Evolutionary conservation across 1,284 basidiomycete species (phyloP).

Genomic region (Stereum hirsutum): DNA sequence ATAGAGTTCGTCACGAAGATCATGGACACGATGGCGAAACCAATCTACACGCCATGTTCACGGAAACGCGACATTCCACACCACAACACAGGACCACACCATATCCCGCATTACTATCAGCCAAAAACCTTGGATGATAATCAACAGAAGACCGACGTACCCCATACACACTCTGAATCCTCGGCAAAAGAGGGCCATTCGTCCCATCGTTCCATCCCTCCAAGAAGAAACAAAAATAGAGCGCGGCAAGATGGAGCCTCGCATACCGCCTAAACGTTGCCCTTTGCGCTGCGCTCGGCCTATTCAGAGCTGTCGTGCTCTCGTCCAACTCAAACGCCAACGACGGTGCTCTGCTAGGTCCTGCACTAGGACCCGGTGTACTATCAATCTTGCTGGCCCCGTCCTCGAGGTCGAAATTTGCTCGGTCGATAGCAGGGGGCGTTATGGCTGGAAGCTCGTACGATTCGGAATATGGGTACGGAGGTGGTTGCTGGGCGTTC

Average conservation of each 20-base stretch:
- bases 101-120: background rate
- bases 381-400: background rate
- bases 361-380: background rate
- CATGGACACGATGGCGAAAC: conserved; percentile 37
- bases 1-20: conserved; percentile 36
- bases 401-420: background rate
- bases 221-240: conserved; percentile 30
- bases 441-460: background rate
- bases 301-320: background rate
- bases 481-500: background rate
- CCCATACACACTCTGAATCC: conserved; percentile 44
- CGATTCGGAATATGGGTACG: background rate
- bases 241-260: conserved; percentile 22
- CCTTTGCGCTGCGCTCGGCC: background rate
- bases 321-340: no score
- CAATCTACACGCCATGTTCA: conserved; percentile 22
- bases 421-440: background rate
- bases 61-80: background rate
- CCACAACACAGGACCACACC: background rate
- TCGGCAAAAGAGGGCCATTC: conserved; percentile 44
- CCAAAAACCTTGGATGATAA: background rate
- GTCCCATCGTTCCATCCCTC: conserved; percentile 52
- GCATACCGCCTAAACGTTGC: conserved; percentile 9
- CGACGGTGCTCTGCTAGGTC: no score
- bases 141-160: conserved; percentile 28